phyloP scores from a whole-genome alignment of 1,284 basidiomycete species.

The Sphaerobolus stellatus region DNA sequence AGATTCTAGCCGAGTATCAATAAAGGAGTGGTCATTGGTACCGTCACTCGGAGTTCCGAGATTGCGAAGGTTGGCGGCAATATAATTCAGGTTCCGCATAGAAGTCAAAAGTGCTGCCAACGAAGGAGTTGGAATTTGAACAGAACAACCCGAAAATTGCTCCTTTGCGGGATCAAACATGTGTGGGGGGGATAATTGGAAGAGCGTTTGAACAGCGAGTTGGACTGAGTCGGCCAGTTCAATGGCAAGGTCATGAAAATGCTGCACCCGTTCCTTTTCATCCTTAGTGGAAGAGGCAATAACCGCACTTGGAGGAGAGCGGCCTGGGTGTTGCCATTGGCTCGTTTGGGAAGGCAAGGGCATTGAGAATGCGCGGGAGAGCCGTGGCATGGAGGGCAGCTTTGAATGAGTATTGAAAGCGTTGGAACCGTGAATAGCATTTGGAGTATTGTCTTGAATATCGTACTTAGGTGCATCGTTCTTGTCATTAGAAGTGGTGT shows the following conservation, averaged over 20 bases:
- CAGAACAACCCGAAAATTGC: conserved; percentile 82
- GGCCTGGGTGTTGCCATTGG: conserved; percentile 63
- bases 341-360: conserved; percentile 69
- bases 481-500: too few species aligned
- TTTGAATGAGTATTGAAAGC: too few species aligned
- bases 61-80: conserved; percentile 74
- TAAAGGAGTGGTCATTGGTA: not conserved
- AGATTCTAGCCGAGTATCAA: conserved; percentile 3
- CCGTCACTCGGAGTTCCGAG: conserved; percentile 40
- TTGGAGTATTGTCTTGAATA: too few species aligned
- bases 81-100: conserved; percentile 89
- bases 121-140: conserved; percentile 82
- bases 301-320: conserved; percentile 21
- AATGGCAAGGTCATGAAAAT: conserved; percentile 64
- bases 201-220: conserved; percentile 82
- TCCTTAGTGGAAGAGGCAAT: conserved; percentile 30
- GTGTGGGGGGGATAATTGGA: conserved; percentile 85
- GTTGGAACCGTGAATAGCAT: too few species aligned
- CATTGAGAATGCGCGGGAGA: conserved; percentile 70
- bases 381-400: conserved; percentile 40
- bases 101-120: conserved; percentile 85
- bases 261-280: too few species aligned
- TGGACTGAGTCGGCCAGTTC: conserved; percentile 88
- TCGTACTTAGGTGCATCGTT: too few species aligned
- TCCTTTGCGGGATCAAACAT: conserved; percentile 90